A percentile compares a stretch with the other conserved stretches of the same genome.
These are phyloP conservation scores for Talaromyces thailandensis DNA, from an alignment of 495 filamentous ascomycete genomes.

Conservation along the genomic window DNA sequence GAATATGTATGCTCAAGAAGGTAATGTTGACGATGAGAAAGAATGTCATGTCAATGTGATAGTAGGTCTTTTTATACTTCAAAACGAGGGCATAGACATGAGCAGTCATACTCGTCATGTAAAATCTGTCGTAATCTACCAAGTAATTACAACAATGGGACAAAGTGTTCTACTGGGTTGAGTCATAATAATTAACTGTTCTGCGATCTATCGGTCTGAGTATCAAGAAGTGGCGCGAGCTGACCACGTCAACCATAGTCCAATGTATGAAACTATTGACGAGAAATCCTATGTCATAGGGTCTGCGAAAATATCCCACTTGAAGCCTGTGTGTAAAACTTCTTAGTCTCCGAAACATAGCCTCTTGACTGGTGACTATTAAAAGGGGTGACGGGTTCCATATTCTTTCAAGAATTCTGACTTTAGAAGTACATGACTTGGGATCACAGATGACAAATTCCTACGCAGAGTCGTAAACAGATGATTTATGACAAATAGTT, in stretches of 20 bases:
- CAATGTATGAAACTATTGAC: not conserved
- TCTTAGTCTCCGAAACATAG: not conserved
- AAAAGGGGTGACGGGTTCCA: not conserved
- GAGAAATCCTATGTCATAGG: not conserved
- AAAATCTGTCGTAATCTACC: not conserved
- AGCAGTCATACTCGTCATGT: not conserved
- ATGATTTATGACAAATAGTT: not conserved
- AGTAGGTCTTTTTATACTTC: not conserved
- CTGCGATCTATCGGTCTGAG: not conserved
- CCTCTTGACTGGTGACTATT: not conserved
- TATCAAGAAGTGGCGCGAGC: not conserved
- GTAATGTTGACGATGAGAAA: not conserved
- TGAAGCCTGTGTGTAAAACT: not conserved
- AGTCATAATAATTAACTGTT: not conserved
- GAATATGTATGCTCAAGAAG: not conserved
- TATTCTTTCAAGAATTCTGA: not conserved
- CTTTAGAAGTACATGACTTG: not conserved
- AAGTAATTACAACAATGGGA: not conserved
- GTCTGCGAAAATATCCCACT: not conserved
- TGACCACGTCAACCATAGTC: not conserved
- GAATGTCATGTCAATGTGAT: not conserved
- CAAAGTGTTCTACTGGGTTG: not conserved
- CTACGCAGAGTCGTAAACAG: not conserved
- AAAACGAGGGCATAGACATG: not conserved
- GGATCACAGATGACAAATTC: not conserved